These are phyloP conservation scores for Hyaloscypha bicolor DNA, from an alignment of 495 filamentous ascomycete genomes.

Conservation along the genomic window DNA sequence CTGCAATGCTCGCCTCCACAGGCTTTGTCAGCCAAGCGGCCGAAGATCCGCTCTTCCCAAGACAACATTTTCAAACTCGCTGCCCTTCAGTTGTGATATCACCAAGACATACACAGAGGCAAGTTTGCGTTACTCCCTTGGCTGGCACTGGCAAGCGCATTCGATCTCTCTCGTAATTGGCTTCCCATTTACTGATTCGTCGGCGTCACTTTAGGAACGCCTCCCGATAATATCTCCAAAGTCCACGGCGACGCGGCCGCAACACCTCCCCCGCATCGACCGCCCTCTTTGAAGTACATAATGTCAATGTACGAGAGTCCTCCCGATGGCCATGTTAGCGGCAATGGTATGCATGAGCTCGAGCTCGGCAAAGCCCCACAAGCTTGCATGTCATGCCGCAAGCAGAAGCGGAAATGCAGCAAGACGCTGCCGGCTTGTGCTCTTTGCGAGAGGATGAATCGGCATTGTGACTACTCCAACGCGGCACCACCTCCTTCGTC, in stretches of 20 bases:
- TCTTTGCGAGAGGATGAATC: slow-evolving; percentile 43
- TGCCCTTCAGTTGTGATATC: not conserved
- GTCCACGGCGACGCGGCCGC: slow-evolving; percentile 3
- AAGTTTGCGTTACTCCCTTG: not conserved
- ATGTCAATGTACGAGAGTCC: slow-evolving; percentile 21
- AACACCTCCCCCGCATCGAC: not conserved
- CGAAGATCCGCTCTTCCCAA: not conserved
- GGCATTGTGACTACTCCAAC: slow-evolving; percentile 46
- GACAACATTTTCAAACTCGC: not conserved
- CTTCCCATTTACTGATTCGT: not conserved
- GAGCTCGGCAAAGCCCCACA: slow-evolving; percentile 23
- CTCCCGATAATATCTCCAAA: not conserved
- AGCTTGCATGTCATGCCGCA: slow-evolving; percentile 34
- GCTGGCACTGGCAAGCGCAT: not conserved
- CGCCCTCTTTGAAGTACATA: not conserved
- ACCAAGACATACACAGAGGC: not conserved
- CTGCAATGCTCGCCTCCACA: no score
- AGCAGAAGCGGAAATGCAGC: slow-evolving; percentile 55
- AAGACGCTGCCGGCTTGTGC: slow-evolving; percentile 46
- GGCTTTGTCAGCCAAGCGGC: not conserved
- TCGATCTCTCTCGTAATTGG: not conserved
- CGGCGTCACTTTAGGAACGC: not conserved
- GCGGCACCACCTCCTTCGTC: slow-evolving; percentile 36
- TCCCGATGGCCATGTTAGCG: not conserved
- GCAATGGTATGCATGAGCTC: slow-evolving; percentile 10